These are phyloP conservation scores for Jatropha multifida DNA, from an alignment of 441 rosid species.

Conservation along the genomic window DNA sequence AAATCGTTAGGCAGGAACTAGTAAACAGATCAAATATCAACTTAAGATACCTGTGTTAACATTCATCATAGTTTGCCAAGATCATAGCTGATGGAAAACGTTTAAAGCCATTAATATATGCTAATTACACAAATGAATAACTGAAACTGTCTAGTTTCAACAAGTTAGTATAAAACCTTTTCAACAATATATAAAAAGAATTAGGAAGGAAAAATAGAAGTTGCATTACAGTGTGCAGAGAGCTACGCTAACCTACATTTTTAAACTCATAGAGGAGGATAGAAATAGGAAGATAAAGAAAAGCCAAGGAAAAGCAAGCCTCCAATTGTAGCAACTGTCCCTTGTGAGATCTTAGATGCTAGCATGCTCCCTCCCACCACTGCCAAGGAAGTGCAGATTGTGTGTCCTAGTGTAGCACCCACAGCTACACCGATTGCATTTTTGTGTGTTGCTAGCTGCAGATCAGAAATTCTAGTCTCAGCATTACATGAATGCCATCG, in stretches of 20 bases:
- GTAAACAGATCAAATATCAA: not conserved
- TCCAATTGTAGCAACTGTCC: conserved; percentile 88
- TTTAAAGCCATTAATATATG: conserved; percentile 12
- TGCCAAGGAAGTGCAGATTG: conserved; percentile 85
- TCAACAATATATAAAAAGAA: conserved; percentile 38
- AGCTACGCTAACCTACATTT: conserved; percentile 33
- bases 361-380: conserved; percentile 98
- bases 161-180: conserved; percentile 21
- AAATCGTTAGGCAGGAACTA: too few relatives aligned
- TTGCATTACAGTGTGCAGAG: conserved; percentile 28
- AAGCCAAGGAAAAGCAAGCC: conserved; percentile 93
- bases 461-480: conserved; percentile 2
- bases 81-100: not conserved
- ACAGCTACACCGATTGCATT: conserved; percentile 91
- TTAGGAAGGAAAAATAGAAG: conserved; percentile 38
- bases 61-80: not conserved
- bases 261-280: conserved; percentile 83
- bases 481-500: not conserved
- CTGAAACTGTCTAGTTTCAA: conserved; percentile 17
- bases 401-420: conserved; percentile 75
- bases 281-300: conserved; percentile 90
- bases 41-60: not conserved
- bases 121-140: conserved; percentile 29
- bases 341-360: conserved; percentile 92
- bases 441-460: conserved; percentile 97